Conservation (phyloP, 176 grass and related monocot genomes). For the Oryza nivara region DNA sequence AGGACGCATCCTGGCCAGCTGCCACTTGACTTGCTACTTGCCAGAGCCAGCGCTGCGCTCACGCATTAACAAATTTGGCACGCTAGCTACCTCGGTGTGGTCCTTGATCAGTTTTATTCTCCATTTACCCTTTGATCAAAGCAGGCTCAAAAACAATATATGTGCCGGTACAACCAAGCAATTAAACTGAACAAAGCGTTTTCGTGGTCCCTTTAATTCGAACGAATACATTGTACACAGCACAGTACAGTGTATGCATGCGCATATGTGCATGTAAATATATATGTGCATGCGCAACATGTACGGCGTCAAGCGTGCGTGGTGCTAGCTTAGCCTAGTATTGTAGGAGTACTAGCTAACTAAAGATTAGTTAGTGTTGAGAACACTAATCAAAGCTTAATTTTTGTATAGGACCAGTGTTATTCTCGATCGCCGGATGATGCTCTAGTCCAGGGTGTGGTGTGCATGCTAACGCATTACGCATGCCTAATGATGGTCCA, state of each 20-base stretch:
- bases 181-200: neutral
- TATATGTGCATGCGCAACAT: neutral
- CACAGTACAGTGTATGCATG: neutral
- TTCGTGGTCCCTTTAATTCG: neutral
- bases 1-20: neutral
- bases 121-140: neutral
- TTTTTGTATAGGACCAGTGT: neutral
- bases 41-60: neutral
- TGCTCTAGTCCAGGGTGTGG: neutral
- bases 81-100: neutral
- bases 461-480: neutral
- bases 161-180: neutral
- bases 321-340: neutral
- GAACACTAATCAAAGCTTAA: neutral
- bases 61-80: neutral
- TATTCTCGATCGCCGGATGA: neutral
- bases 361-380: neutral
- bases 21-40: neutral
- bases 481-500: slow-evolving; percentile 1
- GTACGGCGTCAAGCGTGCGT: neutral
- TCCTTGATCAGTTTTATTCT: neutral
- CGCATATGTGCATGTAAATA: neutral
- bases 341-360: neutral
- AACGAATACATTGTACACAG: neutral
- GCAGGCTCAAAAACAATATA: neutral